Percentiles rank a stretch among this genome's conserved stretches.
These are phyloP conservation scores for Casaregolazyma suthepensis DNA, from an alignment of 1,139 yeast genomes.

Conservation along the genomic window DNA sequence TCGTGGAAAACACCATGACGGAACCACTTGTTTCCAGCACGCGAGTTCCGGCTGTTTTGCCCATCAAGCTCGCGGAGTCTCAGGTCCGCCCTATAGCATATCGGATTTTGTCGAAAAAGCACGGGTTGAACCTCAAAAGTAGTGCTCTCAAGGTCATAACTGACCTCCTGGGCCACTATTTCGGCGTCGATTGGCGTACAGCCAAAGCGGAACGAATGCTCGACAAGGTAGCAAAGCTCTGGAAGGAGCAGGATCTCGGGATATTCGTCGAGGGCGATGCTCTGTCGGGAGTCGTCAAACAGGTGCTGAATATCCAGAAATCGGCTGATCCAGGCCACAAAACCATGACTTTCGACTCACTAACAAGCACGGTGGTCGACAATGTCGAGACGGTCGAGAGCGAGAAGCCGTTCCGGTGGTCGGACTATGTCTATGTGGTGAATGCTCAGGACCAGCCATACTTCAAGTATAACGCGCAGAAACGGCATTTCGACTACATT, in stretches of 20 bases:
- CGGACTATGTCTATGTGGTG: slow-evolving; percentile 61
- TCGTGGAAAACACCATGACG: slow-evolving; percentile 2
- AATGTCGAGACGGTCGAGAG: neutral
- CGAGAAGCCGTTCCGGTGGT: slow-evolving; percentile 44
- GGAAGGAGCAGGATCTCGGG: slow-evolving; percentile 90
- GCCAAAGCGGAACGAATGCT: slow-evolving; percentile 58
- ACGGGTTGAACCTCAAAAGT: slow-evolving; percentile 83
- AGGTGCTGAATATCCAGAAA: slow-evolving; percentile 28
- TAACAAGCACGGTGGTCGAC: neutral
- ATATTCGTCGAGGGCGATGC: slow-evolving; percentile 75
- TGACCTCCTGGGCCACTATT: slow-evolving; percentile 61
- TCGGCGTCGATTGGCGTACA: slow-evolving; percentile 85
- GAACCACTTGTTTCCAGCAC: neutral
- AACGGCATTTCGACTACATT: slow-evolving; percentile 53
- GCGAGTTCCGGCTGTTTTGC: slow-evolving; percentile 40
- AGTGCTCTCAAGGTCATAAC: slow-evolving; percentile 74
- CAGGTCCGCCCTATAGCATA: slow-evolving; percentile 88
- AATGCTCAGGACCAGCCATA: slow-evolving; percentile 63
- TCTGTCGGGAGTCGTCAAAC: slow-evolving; percentile 57
- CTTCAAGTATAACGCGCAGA: slow-evolving; percentile 55
- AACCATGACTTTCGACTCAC: neutral
- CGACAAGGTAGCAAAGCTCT: slow-evolving; percentile 70
- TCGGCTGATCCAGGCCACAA: neutral
- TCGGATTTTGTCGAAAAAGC: slow-evolving; percentile 81
- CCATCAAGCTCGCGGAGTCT: slow-evolving; percentile 70